These are phyloP conservation scores for Keithomyces neogunnii DNA, from an alignment of 2,329 filamentous ascomycete genomes.

Conservation along the genomic window DNA sequence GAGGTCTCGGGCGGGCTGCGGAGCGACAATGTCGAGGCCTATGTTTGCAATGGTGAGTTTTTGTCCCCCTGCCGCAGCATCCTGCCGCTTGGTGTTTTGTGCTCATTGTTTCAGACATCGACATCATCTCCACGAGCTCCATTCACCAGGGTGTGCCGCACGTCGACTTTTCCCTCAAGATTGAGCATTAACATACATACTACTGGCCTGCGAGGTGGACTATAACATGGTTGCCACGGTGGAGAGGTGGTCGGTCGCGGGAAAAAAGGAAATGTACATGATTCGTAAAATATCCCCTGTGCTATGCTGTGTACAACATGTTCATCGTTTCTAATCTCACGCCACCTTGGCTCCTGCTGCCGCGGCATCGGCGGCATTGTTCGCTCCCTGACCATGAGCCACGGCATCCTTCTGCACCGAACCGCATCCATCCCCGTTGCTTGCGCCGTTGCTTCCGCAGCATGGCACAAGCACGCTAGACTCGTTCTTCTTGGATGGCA, in stretches of 20 bases:
- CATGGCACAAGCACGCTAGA: slow-evolving; percentile 32
- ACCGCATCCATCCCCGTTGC: slow-evolving; percentile 5
- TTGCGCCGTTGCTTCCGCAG: slow-evolving; percentile 13
- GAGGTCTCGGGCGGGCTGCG: slow-evolving; percentile 91
- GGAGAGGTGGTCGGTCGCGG: no score
- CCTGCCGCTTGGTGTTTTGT: not conserved
- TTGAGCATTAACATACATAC: slow-evolving; percentile 33
- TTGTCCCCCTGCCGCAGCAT: not conserved
- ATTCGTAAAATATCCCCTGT: not conserved
- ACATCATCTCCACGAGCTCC: slow-evolving; percentile 91
- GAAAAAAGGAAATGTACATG: not conserved
- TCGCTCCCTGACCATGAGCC: slow-evolving; percentile 23
- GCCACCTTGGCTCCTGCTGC: slow-evolving; percentile 13
- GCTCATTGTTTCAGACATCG: slow-evolving; percentile 55
- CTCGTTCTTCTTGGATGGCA: slow-evolving; percentile 28
- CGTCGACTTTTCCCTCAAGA: slow-evolving; percentile 94
- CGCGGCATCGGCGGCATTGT: slow-evolving; percentile 10
- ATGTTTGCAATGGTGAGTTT: slow-evolving; percentile 62
- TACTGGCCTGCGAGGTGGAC: not conserved
- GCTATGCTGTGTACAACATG: not conserved
- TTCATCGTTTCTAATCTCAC: not conserved
- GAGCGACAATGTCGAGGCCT: slow-evolving; percentile 71
- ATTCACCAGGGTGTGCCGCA: slow-evolving; percentile 94
- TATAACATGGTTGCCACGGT: no score
- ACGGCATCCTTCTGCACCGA: slow-evolving; percentile 21